Evolutionary conservation across 1,139 yeast genomes (phyloP).

Genomic region (Wickerhamomyces sp.): DNA sequence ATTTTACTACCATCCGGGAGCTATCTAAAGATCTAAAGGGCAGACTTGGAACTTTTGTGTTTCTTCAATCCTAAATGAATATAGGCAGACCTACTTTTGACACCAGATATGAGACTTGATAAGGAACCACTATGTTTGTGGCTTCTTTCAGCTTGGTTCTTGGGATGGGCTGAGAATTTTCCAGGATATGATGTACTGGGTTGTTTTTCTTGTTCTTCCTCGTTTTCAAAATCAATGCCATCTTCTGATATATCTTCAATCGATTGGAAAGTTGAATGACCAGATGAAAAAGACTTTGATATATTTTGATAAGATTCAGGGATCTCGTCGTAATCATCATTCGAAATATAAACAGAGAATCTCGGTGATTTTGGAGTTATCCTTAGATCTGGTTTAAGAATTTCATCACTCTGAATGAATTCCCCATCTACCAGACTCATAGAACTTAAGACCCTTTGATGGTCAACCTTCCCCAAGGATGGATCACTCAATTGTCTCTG

Average conservation of each 20-base stretch:
- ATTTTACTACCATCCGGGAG: too few species aligned
- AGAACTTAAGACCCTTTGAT: conserved; percentile 1
- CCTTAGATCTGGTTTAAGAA: background rate
- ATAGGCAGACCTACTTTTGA: background rate
- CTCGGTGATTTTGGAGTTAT: conserved; percentile 4
- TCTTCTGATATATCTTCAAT: background rate
- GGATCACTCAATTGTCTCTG: conserved; percentile 1
- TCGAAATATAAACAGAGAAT: conserved; percentile 16
- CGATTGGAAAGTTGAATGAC: background rate
- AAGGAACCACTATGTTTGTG: conserved; percentile 3
- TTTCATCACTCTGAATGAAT: conserved; percentile 7
- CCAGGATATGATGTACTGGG: background rate
- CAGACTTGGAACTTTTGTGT: background rate
- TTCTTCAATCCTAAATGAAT: background rate
- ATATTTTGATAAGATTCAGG: conserved; percentile 10
- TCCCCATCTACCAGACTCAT: conserved; percentile 4
- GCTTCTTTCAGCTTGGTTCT: background rate
- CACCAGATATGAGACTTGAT: conserved; percentile 1
- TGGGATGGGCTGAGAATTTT: background rate
- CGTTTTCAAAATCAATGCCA: conserved; percentile 1
- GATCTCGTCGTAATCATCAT: conserved; percentile 16
- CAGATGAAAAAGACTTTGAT: background rate
- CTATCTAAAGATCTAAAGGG: too few species aligned
- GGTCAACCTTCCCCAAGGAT: background rate
- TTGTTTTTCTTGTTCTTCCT: background rate